Percentiles rank a stretch among this genome's conserved stretches.
These are phyloP conservation scores for Malus asiatica DNA, from an alignment of 306 rosid genomes.

Conservation along the genomic window DNA sequence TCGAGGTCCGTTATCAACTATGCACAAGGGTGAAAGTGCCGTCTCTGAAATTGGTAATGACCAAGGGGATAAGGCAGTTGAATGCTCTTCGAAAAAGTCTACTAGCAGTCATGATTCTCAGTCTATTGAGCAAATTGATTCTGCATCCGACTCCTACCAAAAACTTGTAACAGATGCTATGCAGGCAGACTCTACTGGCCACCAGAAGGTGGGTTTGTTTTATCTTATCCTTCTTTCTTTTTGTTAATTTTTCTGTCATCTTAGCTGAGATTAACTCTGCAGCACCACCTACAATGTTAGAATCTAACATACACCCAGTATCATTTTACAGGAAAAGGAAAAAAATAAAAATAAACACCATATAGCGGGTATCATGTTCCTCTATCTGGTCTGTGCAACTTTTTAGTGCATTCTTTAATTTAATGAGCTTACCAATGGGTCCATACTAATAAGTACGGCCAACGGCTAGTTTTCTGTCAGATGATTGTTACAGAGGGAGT, in stretches of 20 bases:
- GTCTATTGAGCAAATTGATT: conserved; percentile 63
- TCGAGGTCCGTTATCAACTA: conserved; percentile 22
- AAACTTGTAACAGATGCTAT: conserved; percentile 33
- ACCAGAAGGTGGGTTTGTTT: conserved; percentile 31
- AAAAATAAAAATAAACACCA: not conserved
- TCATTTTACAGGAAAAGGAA: not conserved
- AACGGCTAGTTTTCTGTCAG: not conserved
- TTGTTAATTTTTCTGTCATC: not conserved
- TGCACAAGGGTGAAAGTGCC: conserved; percentile 38
- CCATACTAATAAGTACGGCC: not conserved
- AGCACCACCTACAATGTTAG: not conserved
- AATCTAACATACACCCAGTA: not conserved
- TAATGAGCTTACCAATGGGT: not conserved
- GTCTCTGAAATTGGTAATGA: conserved; percentile 33
- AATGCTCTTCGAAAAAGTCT: conserved; percentile 36
- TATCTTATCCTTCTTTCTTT: not conserved
- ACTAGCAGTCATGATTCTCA: conserved; percentile 59
- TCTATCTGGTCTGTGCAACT: not conserved
- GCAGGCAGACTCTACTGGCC: conserved; percentile 33
- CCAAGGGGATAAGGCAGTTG: conserved; percentile 48
- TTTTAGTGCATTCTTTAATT: not conserved
- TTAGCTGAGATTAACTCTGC: not conserved
- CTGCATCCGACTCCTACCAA: conserved; percentile 46
- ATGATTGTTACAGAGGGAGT: not conserved
- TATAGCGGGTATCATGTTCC: not conserved